Evolutionary conservation across 148 eudicot genomes (phyloP).

Genomic region (Silene uniflora): DNA sequence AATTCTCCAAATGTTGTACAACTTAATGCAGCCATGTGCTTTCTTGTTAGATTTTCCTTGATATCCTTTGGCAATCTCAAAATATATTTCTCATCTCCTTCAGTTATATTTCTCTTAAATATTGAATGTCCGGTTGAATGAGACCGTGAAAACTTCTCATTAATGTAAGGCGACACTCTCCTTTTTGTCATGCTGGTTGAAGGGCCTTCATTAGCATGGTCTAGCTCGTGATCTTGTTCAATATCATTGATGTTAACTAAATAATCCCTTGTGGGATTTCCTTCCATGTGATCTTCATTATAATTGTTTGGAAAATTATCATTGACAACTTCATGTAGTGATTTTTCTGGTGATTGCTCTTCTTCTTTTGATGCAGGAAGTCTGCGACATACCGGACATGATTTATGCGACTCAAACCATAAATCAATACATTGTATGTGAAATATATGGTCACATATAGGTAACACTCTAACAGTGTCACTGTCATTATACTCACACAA

Average conservation of each 20-base stretch:
- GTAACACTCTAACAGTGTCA: constrained; percentile 47
- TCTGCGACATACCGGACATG: constrained; percentile 75
- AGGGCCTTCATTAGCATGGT: not conserved
- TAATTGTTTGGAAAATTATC: not conserved
- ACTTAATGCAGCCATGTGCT: constrained; percentile 41
- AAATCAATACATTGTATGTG: constrained; percentile 76
- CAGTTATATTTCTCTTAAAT: not conserved
- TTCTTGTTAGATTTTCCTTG: constrained; percentile 31
- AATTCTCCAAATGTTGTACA: constrained; percentile 45
- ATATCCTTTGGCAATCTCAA: constrained; percentile 46
- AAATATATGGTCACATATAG: constrained; percentile 66
- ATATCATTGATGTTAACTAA: constrained; percentile 28
- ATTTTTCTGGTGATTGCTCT: not conserved
- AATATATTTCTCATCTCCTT: constrained; percentile 46
- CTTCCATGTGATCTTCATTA: constrained; percentile 3
- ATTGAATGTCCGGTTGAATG: constrained; percentile 88
- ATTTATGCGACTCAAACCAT: constrained; percentile 66
- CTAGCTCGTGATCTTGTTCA: not conserved
- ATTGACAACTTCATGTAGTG: not conserved
- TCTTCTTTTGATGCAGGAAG: constrained; percentile 30
- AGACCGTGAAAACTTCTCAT: constrained; percentile 51
- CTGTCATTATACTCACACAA: constrained; percentile 52
- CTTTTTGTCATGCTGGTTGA: not conserved
- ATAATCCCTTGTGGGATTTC: constrained; percentile 20
- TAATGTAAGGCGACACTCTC: not conserved